Base-by-base conservation (phyloP, 2,329 filamentous ascomycete genomes). In the Emydomyces testavorans region DNA sequence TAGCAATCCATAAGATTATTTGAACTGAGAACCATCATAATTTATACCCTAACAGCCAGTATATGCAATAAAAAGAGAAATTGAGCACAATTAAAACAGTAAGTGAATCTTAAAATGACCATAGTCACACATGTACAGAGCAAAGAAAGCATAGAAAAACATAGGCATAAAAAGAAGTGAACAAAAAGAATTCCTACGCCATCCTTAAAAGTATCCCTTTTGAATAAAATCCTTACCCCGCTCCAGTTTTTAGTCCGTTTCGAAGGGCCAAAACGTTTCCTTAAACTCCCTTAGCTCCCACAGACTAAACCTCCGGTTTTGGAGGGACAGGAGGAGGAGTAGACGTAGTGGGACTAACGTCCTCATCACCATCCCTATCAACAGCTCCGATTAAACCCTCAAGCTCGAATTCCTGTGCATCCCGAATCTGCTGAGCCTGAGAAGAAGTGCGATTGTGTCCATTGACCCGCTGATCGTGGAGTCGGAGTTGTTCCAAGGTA, bases 351-450 rank as follows among this genome's bases (percentile, higher is more conserved):
- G 54, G 52, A 11, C 47, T 47, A 39, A 56, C 53, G 37, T 65
- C 63, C 29, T 62, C 63, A 40, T 65, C 62, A 23, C 53, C 53
- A 10, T 48, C 50, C 51, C 62, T 65, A 37, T 59, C 60, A 41
- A 40, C 20, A 37, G 56, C 40, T 34, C 39, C 48, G n/a, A 52
- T 89, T 32, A 98, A 68, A 0, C 86, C 90, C 51, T 92, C 87
- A 1, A 98, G 74, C 67, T 96, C 92, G 62, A 94, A 98, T 57
- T 94, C 88, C 61, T 95, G 83, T 0, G 85, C 89, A 60, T 94
- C 89, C 24, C 78, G 74, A 31, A 90, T 71, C 52, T 78, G 78
- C 63, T 71, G 61, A 61, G 54, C 65, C 55, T 62, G 67, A 15
- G 64, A 60, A 21, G 54, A 52, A 1, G 61, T 56, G 45, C 62